phyloP scores from a whole-genome alignment of 2,329 filamentous ascomycete genomes.

The Penicillium frequentans region DNA sequence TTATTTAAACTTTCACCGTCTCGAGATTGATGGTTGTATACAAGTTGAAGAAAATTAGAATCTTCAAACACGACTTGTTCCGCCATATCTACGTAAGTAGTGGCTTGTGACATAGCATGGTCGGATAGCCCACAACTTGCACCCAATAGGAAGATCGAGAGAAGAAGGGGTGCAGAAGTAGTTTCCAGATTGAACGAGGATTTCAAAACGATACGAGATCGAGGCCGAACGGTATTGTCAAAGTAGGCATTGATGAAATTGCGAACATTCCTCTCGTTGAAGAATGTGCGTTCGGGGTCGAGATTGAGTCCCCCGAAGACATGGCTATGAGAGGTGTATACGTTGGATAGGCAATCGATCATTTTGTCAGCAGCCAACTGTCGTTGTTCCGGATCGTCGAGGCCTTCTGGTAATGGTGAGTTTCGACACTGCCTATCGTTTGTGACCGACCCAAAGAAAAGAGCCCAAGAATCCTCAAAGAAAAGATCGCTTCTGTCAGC shows the following conservation, averaged over 20 bases:
- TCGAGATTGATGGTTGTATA: not conserved
- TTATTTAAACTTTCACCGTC: not conserved
- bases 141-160: constrained; percentile 7
- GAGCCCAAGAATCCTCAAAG: constrained; percentile 10
- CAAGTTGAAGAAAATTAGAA: not conserved
- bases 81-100: constrained; percentile 2
- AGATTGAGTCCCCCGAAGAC: not conserved
- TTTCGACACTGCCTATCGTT: not conserved
- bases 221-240: constrained; percentile 13
- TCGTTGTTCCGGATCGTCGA: constrained; percentile 6
- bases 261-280: constrained; percentile 4
- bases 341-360: constrained; percentile 1
- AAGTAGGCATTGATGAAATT: constrained; percentile 14
- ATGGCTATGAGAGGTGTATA: not conserved
- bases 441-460: constrained; percentile 8
- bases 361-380: not conserved
- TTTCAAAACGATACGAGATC: constrained; percentile 15
- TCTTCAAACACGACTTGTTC: constrained; percentile 7
- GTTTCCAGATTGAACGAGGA: constrained; percentile 7
- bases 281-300: not conserved
- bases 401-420: not conserved
- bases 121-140: constrained; percentile 4
- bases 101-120: not conserved
- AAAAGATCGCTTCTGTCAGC: not conserved
- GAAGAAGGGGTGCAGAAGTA: not conserved